Evolutionary conservation across 1,284 basidiomycete species (phyloP), one percentile per base, ranked within the genome.

Genomic region (Rhodotorula sp.): DNA sequence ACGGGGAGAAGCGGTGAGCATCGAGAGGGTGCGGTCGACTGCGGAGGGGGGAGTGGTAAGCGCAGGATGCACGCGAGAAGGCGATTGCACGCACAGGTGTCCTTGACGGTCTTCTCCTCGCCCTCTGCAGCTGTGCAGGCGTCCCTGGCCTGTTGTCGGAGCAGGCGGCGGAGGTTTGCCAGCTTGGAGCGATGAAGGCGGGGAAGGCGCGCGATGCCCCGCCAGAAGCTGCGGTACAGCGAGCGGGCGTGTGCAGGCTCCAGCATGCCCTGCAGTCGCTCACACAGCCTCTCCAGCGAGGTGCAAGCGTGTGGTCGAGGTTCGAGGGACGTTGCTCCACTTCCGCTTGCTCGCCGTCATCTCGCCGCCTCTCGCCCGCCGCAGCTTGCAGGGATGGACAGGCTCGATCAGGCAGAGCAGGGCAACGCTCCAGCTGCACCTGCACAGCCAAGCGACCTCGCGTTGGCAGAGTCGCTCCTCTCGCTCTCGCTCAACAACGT

Each of bases 11-110:
- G 64, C 61, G 23, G 13, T 1, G 17, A 73, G 65, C 48, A 73
- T 57, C 2, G 53, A 17, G 27, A 73, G 61, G 17, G 67, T 67
- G 41, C 61, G 54, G 12, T 50, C 5, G 19, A 69, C 71, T 73
- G 61, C 14, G 8, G 27, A 42, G 41, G 17, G 10, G 34, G 9
- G 42, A 12, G 3, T 46, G 12, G 55, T 55, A 14, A 62, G 59
- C n/a, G 10, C 17, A 2, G 3, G n/a, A 7, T 7, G 3, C 13
- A 9, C 27, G 8, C 4, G 25, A 21, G 4, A 10, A 25, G 46
- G 10, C 1, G 5, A 19, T 21, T 12, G 3, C 2, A 8, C 17
- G 44, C 57, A 58, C 45, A 34, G 25, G 7, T 25, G 9, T 45
- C 23, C 16, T 42, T 19, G 9, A 59, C 10, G 4, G 21, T 41